These are phyloP conservation scores for Phylloboletellus chloephorus DNA, from an alignment of 1,284 basidiomycete genomes.

Conservation along the genomic window DNA sequence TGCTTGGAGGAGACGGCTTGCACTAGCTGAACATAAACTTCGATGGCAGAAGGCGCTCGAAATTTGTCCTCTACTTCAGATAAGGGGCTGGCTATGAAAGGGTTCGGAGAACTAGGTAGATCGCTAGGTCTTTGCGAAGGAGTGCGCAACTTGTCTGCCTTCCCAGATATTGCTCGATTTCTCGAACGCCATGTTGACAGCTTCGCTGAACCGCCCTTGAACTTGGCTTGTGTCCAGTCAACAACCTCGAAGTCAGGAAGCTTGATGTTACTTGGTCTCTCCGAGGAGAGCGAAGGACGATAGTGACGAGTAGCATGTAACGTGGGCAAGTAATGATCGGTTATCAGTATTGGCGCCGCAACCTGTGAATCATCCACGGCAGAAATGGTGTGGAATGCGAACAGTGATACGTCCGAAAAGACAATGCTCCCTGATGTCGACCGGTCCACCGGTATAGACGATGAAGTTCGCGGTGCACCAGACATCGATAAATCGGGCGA, in stretches of 20 bases:
- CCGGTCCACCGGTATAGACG: conserved; percentile 5
- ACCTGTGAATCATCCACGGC: conserved; percentile 25
- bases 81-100: conserved; percentile 20
- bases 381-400: conserved; percentile 37
- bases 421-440: conserved; percentile 30
- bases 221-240: conserved; percentile 55
- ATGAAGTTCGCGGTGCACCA: conserved; percentile 7
- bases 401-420: conserved; percentile 49
- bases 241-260: conserved; percentile 53
- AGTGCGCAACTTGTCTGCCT: conserved; percentile 14
- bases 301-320: conserved; percentile 43
- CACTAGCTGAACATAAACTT: conserved; percentile 13
- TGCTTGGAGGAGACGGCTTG: conserved; percentile 2
- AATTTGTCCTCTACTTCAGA: conserved; percentile 17
- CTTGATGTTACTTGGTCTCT: conserved; percentile 21
- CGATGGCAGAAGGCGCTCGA: conserved; percentile 15
- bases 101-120: conserved; percentile 22
- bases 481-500: conserved; percentile 3
- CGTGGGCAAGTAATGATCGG: conserved; percentile 50
- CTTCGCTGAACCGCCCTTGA: conserved; percentile 43
- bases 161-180: conserved; percentile 15
- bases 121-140: conserved; percentile 16
- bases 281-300: conserved; percentile 35
- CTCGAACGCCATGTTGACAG: conserved; percentile 58
- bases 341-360: conserved; percentile 58